phyloP scores from a whole-genome alignment of 2,329 filamentous ascomycete genomes.

The Cladobotryum protrusum region DNA sequence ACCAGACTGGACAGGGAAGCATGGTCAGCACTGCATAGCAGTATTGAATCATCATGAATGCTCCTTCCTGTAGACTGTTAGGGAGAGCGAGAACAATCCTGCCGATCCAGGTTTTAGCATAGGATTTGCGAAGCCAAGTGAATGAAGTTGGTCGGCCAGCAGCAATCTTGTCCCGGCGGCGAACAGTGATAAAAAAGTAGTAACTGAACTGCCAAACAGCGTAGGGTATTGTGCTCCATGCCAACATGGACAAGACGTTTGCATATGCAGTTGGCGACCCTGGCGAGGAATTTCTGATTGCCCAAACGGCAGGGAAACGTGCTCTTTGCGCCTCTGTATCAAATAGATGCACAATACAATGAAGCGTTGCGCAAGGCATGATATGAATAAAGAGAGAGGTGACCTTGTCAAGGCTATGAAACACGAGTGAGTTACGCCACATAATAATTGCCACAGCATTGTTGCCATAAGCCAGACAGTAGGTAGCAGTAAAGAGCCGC shows the following conservation, averaged over 20 bases:
- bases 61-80: conserved; percentile 68
- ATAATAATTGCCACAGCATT: conserved; percentile 97
- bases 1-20: conserved; percentile 92
- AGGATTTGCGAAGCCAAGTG: conserved; percentile 91
- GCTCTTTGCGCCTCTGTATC: conserved; percentile 56
- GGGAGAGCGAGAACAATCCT: conserved; percentile 77
- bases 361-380: conserved; percentile 92
- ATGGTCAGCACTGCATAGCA: conserved; percentile 85
- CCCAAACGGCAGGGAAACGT: conserved; percentile 79
- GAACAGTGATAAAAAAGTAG: conserved; percentile 91
- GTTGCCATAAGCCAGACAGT: conserved; percentile 90
- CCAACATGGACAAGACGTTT: conserved; percentile 73
- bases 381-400: conserved; percentile 99
- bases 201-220: conserved; percentile 88
- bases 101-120: conserved; percentile 84
- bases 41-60: conserved; percentile 97
- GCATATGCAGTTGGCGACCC: conserved; percentile 76
- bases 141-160: conserved; percentile 94
- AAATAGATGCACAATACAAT: conserved; percentile 84
- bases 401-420: conserved; percentile 97
- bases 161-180: conserved; percentile 90
- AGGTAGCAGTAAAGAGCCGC: conserved; percentile 84
- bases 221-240: conserved; percentile 92
- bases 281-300: conserved; percentile 63
- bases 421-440: conserved; percentile 98